phyloP scores from a whole-genome alignment of 306 rosid species.

The Lithocarpus polystachyus region DNA sequence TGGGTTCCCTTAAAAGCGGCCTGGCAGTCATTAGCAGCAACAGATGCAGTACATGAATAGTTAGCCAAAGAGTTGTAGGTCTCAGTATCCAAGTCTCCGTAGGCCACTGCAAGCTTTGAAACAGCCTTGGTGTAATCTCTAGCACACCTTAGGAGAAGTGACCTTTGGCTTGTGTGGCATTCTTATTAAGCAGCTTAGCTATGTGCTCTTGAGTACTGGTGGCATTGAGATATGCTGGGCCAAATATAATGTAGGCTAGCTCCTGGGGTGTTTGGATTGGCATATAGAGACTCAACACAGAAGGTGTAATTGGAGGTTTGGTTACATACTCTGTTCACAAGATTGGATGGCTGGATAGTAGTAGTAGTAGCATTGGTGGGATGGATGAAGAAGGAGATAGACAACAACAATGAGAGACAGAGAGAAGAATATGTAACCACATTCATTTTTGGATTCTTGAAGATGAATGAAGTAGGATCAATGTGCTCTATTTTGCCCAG shows the following conservation, averaged over 20 bases:
- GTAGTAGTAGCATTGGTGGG: not conserved
- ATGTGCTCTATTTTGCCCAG: no score
- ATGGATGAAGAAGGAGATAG: not conserved
- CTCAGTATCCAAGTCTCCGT: slow-evolving; percentile 46
- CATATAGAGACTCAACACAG: slow-evolving; percentile 41
- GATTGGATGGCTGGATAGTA: slow-evolving; percentile 13
- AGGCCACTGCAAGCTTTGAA: slow-evolving; percentile 31
- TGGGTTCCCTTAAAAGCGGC: slow-evolving; percentile 7
- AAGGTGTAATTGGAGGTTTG: slow-evolving; percentile 44
- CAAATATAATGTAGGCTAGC: slow-evolving; percentile 38
- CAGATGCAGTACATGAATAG: slow-evolving; percentile 30
- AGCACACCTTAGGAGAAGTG: slow-evolving; percentile 22
- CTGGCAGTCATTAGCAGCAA: slow-evolving; percentile 34
- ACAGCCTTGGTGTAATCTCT: slow-evolving; percentile 32
- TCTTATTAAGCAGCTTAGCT: slow-evolving; percentile 7
- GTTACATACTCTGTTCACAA: slow-evolving; percentile 33
- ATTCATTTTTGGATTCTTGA: not conserved
- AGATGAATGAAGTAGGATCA: no score
- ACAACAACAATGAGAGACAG: not conserved
- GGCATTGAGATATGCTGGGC: slow-evolving; percentile 41
- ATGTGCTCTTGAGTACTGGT: slow-evolving; percentile 22
- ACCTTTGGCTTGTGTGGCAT: not conserved
- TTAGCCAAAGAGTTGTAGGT: slow-evolving; percentile 35
- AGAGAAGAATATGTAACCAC: slow-evolving; percentile 4
- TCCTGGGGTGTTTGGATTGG: slow-evolving; percentile 34